Conservation (phyloP, 352 stramenopile species). For the Globisporangium nunn region DNA sequence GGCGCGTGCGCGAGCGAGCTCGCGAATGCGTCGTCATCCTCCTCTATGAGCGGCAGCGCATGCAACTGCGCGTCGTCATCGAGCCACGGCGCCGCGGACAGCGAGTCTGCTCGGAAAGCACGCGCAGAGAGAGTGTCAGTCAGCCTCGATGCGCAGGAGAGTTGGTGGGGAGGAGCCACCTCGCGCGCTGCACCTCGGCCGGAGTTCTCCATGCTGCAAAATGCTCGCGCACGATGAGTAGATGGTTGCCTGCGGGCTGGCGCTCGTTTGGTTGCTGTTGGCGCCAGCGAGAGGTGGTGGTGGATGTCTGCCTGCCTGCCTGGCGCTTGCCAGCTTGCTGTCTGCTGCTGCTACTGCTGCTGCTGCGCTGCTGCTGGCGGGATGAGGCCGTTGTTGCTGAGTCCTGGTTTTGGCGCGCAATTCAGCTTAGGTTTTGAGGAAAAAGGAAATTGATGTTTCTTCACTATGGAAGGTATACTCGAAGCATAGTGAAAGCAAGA, state of each 20-base stretch:
- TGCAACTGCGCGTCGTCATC: conserved; percentile 41
- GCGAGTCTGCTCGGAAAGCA: conserved; percentile 22
- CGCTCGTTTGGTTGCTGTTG: not conserved
- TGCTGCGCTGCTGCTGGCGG: not conserved
- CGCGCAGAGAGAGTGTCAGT: conserved; percentile 3
- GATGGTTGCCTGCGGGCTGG: not conserved
- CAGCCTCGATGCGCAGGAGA: not conserved
- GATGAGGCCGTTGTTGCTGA: not conserved
- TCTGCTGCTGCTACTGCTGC: not conserved
- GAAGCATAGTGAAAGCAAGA: not conserved
- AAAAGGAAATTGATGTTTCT: not conserved
- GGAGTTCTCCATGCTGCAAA: conserved; percentile 8
- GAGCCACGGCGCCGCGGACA: conserved; percentile 18
- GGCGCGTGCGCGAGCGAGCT: conserved; percentile 17
- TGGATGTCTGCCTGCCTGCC: too few relatives aligned
- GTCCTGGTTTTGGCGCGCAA: not conserved
- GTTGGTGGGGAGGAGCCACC: not conserved
- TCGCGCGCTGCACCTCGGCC: conserved; percentile 3
- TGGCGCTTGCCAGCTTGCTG: not conserved
- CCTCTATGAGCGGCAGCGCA: conserved; percentile 19
- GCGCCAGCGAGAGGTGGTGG: too few relatives aligned
- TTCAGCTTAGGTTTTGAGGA: not conserved
- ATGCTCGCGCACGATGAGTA: not conserved
- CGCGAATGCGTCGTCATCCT: conserved; percentile 27
- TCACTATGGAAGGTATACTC: not conserved